phyloP scores from a whole-genome alignment of 345 rosid species.

The Pistacia integerrima region DNA sequence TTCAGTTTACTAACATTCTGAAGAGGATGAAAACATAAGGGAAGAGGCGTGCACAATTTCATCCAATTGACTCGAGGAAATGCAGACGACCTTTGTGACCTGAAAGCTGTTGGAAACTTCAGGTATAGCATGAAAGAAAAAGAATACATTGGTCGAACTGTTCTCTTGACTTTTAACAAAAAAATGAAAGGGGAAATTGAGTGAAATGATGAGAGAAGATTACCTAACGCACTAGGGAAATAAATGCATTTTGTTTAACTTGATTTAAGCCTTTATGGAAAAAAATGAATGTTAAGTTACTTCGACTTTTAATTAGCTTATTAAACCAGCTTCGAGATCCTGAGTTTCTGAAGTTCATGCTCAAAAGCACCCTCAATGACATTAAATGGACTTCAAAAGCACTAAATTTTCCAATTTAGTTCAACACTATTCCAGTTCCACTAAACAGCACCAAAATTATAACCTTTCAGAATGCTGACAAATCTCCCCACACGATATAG shows the following conservation, averaged over 20 bases:
- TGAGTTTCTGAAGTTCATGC: background rate
- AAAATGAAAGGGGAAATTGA: background rate
- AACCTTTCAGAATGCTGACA: background rate
- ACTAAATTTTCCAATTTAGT: background rate
- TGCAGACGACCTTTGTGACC: background rate
- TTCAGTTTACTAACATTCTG: background rate
- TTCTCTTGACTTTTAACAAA: background rate
- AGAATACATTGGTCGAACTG: background rate
- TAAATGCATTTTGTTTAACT: background rate
- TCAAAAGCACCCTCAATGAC: background rate
- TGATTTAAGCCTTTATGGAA: background rate
- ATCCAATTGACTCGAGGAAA: background rate
- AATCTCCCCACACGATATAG: background rate
- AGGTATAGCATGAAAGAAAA: background rate
- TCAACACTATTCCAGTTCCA: background rate
- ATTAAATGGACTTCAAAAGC: background rate
- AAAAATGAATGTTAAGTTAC: background rate
- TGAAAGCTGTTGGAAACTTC: background rate
- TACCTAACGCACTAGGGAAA: background rate
- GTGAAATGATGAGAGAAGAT: background rate
- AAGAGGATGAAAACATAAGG: background rate
- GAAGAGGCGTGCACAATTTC: background rate
- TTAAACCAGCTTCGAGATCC: background rate
- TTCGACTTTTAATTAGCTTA: background rate
- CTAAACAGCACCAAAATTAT: background rate